These are phyloP conservation scores for Coix lacrymajobi DNA, from an alignment of 176 grass and related monocot genomes.

Conservation along the genomic window DNA sequence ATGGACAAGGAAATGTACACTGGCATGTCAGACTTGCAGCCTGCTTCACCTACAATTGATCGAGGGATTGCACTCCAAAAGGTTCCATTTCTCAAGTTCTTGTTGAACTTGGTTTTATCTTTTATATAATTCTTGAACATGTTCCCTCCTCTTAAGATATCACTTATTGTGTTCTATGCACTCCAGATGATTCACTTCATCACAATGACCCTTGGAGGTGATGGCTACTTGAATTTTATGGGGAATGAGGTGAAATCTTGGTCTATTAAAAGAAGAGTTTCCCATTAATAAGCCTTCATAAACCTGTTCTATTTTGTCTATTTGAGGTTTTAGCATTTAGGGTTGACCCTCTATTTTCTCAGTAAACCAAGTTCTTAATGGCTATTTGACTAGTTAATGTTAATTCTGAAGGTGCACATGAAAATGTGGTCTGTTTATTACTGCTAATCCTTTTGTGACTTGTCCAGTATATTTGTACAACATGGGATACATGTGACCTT, in stretches of 20 bases:
- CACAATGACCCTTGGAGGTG: slow-evolving; percentile 91
- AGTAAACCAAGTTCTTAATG: not conserved
- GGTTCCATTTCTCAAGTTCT: slow-evolving; percentile 36
- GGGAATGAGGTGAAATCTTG: slow-evolving; percentile 76
- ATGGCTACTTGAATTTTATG: slow-evolving; percentile 99
- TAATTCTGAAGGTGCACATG: not conserved
- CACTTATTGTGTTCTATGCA: slow-evolving; percentile 8
- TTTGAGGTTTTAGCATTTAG: not conserved
- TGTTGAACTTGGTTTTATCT: slow-evolving; percentile 16
- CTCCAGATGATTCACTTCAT: slow-evolving; percentile 97
- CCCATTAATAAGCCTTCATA: not conserved
- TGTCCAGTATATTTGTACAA: not conserved
- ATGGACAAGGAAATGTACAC: slow-evolving; percentile 99
- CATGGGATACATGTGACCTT: not conserved
- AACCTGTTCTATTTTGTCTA: not conserved
- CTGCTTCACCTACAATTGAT: slow-evolving; percentile 69
- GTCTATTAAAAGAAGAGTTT: not conserved
- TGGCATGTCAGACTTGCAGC: slow-evolving; percentile 97
- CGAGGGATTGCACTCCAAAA: slow-evolving; percentile 90
- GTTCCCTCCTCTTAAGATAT: slow-evolving; percentile 3
- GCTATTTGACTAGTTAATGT: slow-evolving; percentile 3
- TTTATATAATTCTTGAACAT: slow-evolving; percentile 6
- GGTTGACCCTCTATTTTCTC: slow-evolving; percentile 18
- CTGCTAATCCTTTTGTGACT: not conserved
- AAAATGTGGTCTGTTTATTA: not conserved